Conservation (phyloP, 2,329 filamentous ascomycete species). For the Aspergillus pseudotamarii region DNA sequence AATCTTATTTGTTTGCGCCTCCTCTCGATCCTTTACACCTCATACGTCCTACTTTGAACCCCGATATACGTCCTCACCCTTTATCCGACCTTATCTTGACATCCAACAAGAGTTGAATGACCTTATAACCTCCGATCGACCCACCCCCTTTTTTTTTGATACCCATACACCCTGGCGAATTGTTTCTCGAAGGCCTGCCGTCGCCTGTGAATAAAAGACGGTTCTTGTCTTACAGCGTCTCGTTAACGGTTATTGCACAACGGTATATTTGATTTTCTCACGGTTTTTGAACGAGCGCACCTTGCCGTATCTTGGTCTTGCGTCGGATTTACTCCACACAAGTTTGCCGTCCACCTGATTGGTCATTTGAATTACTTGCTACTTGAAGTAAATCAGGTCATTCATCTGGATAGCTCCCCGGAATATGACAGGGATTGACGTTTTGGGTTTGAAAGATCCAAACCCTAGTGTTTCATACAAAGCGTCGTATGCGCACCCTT, state of each 20-base stretch:
- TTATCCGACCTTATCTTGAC: neutral
- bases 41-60: neutral
- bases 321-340: neutral
- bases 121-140: neutral
- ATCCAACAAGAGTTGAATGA: neutral
- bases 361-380: constrained; percentile 20
- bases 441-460: constrained; percentile 45
- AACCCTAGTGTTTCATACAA: constrained; percentile 40
- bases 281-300: constrained; percentile 6
- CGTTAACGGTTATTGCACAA: constrained; percentile 36
- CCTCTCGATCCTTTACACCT: constrained; percentile 7
- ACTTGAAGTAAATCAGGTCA: constrained; percentile 20
- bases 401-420: constrained; percentile 30
- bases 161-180: constrained; percentile 29
- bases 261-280: constrained; percentile 29
- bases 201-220: constrained; percentile 36
- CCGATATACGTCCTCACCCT: neutral
- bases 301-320: constrained; percentile 15
- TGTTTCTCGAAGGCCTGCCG: constrained; percentile 31
- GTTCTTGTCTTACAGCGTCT: constrained; percentile 32
- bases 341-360: constrained; percentile 7
- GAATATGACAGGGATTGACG: constrained; percentile 49
- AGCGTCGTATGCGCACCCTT: constrained; percentile 55
- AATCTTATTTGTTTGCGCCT: constrained; percentile 17
- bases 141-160: constrained; percentile 10